Percentiles rank a stretch among this genome's conserved stretches.
Conservation (phyloP, 108 stramenopile genomes). For the Schizochytrium sp. region DNA sequence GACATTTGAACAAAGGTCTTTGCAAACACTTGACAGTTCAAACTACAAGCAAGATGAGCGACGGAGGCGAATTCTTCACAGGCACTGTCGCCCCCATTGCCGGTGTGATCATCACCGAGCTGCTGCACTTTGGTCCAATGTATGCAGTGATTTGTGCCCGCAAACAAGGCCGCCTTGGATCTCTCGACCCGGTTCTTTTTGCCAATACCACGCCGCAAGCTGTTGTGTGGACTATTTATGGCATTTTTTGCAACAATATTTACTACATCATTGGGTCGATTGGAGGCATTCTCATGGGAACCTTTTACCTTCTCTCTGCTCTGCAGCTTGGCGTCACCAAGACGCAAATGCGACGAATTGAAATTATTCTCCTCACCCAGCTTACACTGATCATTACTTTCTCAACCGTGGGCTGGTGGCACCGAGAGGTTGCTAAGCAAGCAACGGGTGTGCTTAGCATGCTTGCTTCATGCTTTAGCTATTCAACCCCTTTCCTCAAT, state of each 20-base stretch:
- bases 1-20: no score
- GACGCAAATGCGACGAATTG: conserved; percentile 29
- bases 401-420: not conserved
- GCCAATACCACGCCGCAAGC: not conserved
- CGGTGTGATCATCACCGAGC: conserved; percentile 42
- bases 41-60: no score
- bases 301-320: conserved; percentile 13
- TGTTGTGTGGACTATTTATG: conserved; percentile 12
- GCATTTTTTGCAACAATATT: not conserved
- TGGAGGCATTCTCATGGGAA: not conserved
- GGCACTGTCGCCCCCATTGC: not conserved
- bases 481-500: conserved; percentile 22
- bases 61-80: not conserved
- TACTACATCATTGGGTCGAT: conserved; percentile 24
- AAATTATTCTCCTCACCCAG: not conserved
- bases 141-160: conserved; percentile 4
- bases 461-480: not conserved
- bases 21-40: no score
- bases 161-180: not conserved
- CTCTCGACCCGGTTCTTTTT: conserved; percentile 45
- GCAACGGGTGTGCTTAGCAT: not conserved
- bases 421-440: not conserved
- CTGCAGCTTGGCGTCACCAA: not conserved
- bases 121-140: conserved; percentile 24
- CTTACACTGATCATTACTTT: not conserved